Conservation (phyloP, 805 yeast genomes). For the Metschnikowia borealis region DNA sequence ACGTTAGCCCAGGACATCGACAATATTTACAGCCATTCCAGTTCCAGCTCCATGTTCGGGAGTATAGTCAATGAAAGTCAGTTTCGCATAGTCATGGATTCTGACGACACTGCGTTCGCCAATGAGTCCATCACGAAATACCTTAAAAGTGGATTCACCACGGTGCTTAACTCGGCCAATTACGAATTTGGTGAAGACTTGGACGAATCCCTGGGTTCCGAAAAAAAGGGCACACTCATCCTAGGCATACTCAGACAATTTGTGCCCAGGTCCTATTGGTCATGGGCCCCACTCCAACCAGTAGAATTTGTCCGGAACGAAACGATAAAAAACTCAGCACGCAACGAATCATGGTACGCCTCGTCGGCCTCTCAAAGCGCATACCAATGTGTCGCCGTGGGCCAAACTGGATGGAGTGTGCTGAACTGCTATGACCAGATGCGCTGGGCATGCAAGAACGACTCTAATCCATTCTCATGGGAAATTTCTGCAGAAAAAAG, state of each 20-base stretch:
- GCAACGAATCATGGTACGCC: conserved; percentile 10
- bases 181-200: conserved; percentile 6
- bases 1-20: conserved; percentile 2
- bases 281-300: conserved; percentile 59
- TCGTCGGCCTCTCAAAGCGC: conserved; percentile 20
- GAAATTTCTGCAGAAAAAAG: conserved; percentile 22
- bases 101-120: conserved; percentile 34
- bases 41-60: background rate
- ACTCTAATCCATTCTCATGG: conserved; percentile 42
- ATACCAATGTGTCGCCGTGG: conserved; percentile 39
- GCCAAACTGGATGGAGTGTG: conserved; percentile 55
- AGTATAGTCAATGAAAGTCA: conserved; percentile 13
- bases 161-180: conserved; percentile 48
- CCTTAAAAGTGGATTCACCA: conserved; percentile 59
- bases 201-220: conserved; percentile 7
- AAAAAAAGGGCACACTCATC: conserved; percentile 21
- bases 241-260: conserved; percentile 16
- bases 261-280: conserved; percentile 51
- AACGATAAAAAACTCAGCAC: conserved; percentile 4
- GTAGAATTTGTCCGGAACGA: conserved; percentile 7
- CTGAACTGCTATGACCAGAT: conserved; percentile 58
- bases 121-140: conserved; percentile 32
- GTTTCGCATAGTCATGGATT: conserved; percentile 35
- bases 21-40: background rate
- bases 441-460: conserved; percentile 54